These are phyloP conservation scores for Colletotrichum eremochloae DNA, from an alignment of 2,329 filamentous ascomycete species.

Conservation along the genomic window DNA sequence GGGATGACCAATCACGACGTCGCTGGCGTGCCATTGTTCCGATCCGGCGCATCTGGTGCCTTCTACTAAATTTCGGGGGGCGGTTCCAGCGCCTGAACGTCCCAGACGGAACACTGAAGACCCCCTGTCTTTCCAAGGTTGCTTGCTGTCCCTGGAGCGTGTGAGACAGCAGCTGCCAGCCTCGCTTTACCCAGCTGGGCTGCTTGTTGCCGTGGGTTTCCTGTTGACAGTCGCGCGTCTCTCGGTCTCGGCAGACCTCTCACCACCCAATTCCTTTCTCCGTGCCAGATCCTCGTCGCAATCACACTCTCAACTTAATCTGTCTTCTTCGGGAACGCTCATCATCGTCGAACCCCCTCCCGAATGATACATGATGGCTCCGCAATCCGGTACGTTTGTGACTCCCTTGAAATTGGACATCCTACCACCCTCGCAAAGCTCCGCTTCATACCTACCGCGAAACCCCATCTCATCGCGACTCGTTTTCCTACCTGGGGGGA, in stretches of 20 bases:
- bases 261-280: conserved; percentile 30
- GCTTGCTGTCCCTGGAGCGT: not conserved
- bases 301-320: conserved; percentile 28
- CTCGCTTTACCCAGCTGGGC: conserved; percentile 29
- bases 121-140: conserved; percentile 19
- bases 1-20: conserved; percentile 41
- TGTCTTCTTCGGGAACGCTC: conserved; percentile 6
- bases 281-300: conserved; percentile 28
- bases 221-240: conserved; percentile 34
- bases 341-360: conserved; percentile 10
- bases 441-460: conserved; percentile 39
- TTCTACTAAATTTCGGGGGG: conserved; percentile 43
- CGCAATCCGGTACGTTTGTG: conserved; percentile 41
- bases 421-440: conserved; percentile 36
- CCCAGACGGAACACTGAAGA: conserved; percentile 10
- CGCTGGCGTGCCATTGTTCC: conserved; percentile 40
- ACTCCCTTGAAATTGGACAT: conserved; percentile 32
- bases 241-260: conserved; percentile 10
- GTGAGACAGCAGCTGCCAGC: conserved; percentile 38
- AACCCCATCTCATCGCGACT: conserved; percentile 38
- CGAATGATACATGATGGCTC: conserved; percentile 36
- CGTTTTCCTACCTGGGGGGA: conserved; percentile 2
- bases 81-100: conserved; percentile 16
- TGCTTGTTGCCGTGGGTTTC: conserved; percentile 28
- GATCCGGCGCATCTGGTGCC: conserved; percentile 41